Conservation (phyloP, 345 rosid genomes). For the Dovyalis caffra region DNA sequence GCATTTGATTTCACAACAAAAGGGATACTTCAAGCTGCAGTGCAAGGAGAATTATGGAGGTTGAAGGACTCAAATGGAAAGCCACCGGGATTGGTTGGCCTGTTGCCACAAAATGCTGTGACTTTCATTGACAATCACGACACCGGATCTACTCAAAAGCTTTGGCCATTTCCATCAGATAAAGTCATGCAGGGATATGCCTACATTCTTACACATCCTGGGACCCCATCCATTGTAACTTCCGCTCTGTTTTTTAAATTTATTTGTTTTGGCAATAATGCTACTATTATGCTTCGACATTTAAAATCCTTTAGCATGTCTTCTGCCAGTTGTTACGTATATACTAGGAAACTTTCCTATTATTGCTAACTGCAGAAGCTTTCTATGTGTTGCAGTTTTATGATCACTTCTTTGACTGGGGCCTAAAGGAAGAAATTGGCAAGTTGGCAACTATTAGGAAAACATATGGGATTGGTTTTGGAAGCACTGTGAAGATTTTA, state of each 20-base stretch:
- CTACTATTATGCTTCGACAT: background rate
- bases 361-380: background rate
- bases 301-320: too few relatives aligned
- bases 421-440: slow-evolving; percentile 51
- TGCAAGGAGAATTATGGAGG: slow-evolving; percentile 75
- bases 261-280: background rate
- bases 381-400: slow-evolving; percentile 52
- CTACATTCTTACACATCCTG: slow-evolving; percentile 85
- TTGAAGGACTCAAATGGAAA: slow-evolving; percentile 64
- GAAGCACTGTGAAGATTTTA: slow-evolving; percentile 52
- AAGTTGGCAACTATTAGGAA: slow-evolving; percentile 49
- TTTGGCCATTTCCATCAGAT: slow-evolving; percentile 75
- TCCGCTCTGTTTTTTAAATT: background rate
- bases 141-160: slow-evolving; percentile 57
- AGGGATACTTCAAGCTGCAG: slow-evolving; percentile 76
- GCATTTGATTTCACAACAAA: slow-evolving; percentile 92
- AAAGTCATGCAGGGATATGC: slow-evolving; percentile 87
- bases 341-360: background rate
- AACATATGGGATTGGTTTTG: slow-evolving; percentile 39
- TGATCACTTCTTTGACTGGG: slow-evolving; percentile 74
- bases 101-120: slow-evolving; percentile 65
- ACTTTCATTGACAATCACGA: slow-evolving; percentile 87
- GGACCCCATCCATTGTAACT: slow-evolving; percentile 68
- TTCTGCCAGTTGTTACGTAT: background rate
- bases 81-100: slow-evolving; percentile 77